phyloP scores from a whole-genome alignment of 805 yeast species.

The Suhomyces canberraensis region DNA sequence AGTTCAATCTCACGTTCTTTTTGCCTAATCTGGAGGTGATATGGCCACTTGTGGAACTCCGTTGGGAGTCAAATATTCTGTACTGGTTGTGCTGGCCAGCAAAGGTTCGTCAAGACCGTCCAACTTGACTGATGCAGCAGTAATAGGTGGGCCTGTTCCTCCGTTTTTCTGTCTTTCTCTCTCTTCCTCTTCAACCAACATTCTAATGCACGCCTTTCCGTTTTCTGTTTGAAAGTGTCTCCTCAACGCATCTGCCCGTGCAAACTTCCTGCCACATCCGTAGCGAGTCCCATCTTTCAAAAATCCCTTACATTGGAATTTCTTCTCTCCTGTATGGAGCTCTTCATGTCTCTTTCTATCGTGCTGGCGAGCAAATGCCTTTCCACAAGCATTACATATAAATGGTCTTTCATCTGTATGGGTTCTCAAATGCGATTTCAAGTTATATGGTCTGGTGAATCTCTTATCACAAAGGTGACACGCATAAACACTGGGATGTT shows the following conservation, averaged over 20 bases:
- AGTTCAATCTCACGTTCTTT: too few species aligned
- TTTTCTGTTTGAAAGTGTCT: slow-evolving; percentile 47
- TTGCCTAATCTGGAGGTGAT: slow-evolving; percentile 37
- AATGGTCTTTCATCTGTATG: slow-evolving; percentile 85
- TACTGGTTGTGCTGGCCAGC: background rate
- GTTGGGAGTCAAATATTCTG: slow-evolving; percentile 17
- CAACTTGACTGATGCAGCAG: slow-evolving; percentile 5
- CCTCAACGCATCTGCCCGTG: slow-evolving; percentile 45
- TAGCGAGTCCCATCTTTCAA: slow-evolving; percentile 40
- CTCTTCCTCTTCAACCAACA: slow-evolving; percentile 41
- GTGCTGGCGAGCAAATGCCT: slow-evolving; percentile 59
- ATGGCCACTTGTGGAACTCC: slow-evolving; percentile 36
- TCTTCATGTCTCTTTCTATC: slow-evolving; percentile 46
- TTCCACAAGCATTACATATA: slow-evolving; percentile 69
- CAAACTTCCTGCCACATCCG: slow-evolving; percentile 46
- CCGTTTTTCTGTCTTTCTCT: slow-evolving; percentile 14
- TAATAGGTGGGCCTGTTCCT: slow-evolving; percentile 6
- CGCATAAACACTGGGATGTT: slow-evolving; percentile 69
- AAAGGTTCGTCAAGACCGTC: background rate
- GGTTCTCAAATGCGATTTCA: slow-evolving; percentile 87
- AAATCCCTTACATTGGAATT: slow-evolving; percentile 67
- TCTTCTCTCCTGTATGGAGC: slow-evolving; percentile 72
- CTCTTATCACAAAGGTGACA: slow-evolving; percentile 83
- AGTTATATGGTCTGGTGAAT: slow-evolving; percentile 89
- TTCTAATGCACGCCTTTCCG: slow-evolving; percentile 42